Conservation (phyloP, 106 monocot genomes). For the Dendrobium nobile region DNA sequence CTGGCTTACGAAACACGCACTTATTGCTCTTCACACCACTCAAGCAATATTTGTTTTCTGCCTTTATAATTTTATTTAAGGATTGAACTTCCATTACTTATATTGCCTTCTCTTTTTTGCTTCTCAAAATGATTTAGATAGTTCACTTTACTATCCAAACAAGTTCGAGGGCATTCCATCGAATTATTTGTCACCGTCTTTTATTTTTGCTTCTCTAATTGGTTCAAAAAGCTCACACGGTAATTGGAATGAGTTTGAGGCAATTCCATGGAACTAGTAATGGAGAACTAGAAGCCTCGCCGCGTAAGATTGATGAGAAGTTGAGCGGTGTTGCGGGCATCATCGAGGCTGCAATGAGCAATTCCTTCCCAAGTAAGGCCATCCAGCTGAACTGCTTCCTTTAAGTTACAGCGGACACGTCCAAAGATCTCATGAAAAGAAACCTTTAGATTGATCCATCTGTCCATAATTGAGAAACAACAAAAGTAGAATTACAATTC, state of each 20-base stretch:
- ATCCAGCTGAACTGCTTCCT: constrained; percentile 72
- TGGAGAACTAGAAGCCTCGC: constrained; percentile 52
- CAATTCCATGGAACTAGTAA: constrained; percentile 43
- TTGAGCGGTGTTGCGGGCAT: constrained; percentile 56
- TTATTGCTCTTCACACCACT: no score
- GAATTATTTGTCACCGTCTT: no score
- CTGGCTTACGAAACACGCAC: no score
- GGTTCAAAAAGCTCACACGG: not conserved
- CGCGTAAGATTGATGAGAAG: constrained; percentile 40
- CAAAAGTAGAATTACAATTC: not conserved
- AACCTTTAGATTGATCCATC: constrained; percentile 90
- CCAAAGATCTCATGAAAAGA: constrained; percentile 66
- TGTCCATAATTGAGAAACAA: constrained; percentile 10
- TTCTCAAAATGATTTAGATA: no score
- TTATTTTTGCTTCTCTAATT: no score
- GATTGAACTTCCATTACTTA: no score
- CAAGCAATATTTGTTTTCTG: no score
- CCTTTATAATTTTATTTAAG: no score
- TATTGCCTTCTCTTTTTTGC: no score
- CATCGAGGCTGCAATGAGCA: constrained; percentile 55
- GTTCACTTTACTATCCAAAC: not conserved
- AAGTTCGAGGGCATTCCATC: no score
- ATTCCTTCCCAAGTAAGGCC: constrained; percentile 54
- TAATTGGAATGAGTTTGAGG: constrained; percentile 10
- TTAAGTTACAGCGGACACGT: constrained; percentile 51